Evolutionary conservation across 2,329 filamentous ascomycete genomes (phyloP), one percentile per base, ranked within the genome.

Genomic region (Scytalidium sp.): DNA sequence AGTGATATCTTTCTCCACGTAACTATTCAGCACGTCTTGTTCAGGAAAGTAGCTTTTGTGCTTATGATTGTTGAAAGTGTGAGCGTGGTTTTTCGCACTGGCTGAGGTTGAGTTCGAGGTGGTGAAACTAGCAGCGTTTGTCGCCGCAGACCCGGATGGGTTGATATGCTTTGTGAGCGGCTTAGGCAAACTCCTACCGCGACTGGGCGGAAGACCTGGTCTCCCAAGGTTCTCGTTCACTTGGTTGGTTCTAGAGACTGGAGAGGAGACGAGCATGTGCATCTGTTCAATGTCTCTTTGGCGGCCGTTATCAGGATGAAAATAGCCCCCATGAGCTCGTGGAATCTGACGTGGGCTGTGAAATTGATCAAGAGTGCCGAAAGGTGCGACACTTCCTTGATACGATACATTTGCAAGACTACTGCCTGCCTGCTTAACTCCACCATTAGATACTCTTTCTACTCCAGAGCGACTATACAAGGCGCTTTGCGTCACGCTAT

Each of bases 321-420:
- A 15, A n/a, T 10, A 7, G 15, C 17, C 4, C 13, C 32, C 17
- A 50, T 64, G 63, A n/a, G 54, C 55, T 11, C 55, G 50, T 22
- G 44, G 53, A 25, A 57, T 60, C 23, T 57, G 43, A 19, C 60
- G 61, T 3, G 57, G 44, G 40, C 64, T 60, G 29, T 60, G 52
- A 36, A 60, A 63, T 4, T 55, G 49, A 17, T 54, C 53, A 7
- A 58, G 46, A 11, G 55, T 55, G 11, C 48, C 49, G 15, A 47
- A 39, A 25, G 49, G 43, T 22, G 51, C 56, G 1, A 32, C 23
- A 44, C 51, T 49, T 19, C 55, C 58, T 15, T 51, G 49, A 20
- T 60, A 56, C 8, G 63, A 65, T 27, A 51, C 52, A 50, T 63
- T 56, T 17, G 63, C 63, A 46, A 66, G 58, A 41, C 62, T 66